Evolutionary conservation across 2,329 filamentous ascomycete genomes (phyloP), one percentile per base, ranked within the genome.

Genomic region (Trichoderma gracile): DNA sequence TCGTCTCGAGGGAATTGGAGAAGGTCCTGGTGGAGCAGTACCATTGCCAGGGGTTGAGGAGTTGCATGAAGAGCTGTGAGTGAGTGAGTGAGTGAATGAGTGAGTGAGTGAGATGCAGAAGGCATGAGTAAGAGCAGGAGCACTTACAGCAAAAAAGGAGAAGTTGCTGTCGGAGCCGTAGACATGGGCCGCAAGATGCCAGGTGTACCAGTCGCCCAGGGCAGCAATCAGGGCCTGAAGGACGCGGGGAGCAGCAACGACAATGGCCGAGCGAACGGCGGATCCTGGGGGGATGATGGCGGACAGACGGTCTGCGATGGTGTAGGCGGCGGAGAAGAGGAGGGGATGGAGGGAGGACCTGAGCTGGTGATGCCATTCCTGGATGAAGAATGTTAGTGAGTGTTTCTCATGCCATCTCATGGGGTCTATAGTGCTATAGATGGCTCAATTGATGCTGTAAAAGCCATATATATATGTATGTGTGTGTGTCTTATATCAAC

Each of bases 291-390:
- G 78, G 40, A 92, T 75, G 43, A 84, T 46, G 17, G 76, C 75
- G 69, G 89, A 85, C 58, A 89, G 71, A 56, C 77, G 76, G 70
- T 90, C 82, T 33, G 86, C 83, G 27, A 82, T 68, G 68, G 82
- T 84, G 77, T 97, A 99, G 27, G 88, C 83, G 12, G 79, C 82
- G 4, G 92, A 90, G 76, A 99, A 98, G 58, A 98, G 78, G 54
- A 86, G 82, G n/a, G 95, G 95, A 75, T 99, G 94, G 64, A 98
- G 80, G 14, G 94, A 96, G 5, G 94, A 96, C 65, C 95, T 89
- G 68, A 99, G 83, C 69, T 91, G 89, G 72, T 93, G 81, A 72
- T 86, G 85, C 95, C 95, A 99, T 89, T 99, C 95, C 94, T 97
- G 73, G 33, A 38, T 14, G 33, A 33, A 10, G 30, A 33, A 12